Evolutionary conservation across 2,329 filamentous ascomycete species (phyloP).

Genomic region (Talaromyces sp.): DNA sequence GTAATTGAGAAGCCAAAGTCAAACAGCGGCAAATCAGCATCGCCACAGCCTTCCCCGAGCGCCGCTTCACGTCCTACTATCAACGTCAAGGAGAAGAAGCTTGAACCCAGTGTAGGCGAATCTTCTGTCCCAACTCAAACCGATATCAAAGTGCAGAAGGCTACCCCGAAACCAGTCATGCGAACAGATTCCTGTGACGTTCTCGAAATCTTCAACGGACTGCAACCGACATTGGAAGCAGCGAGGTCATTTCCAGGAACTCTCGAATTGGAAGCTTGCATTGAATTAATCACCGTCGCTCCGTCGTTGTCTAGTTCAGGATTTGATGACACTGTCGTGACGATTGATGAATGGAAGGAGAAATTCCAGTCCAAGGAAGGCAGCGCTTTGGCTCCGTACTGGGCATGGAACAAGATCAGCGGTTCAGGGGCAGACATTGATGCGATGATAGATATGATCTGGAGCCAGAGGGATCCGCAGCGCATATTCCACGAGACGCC

Average conservation of each 20-base stretch:
- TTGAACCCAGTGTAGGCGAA: not conserved
- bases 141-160: not conserved
- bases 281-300: conserved; percentile 35
- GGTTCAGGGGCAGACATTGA: conserved; percentile 39
- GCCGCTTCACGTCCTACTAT: not conserved
- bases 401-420: conserved; percentile 1
- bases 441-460: conserved; percentile 34
- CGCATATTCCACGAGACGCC: conserved; percentile 29
- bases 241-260: conserved; percentile 34
- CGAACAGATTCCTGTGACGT: conserved; percentile 14
- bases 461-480: conserved; percentile 20
- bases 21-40: not conserved
- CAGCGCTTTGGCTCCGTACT: not conserved
- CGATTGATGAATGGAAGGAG: conserved; percentile 27
- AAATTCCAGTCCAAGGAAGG: conserved; percentile 32
- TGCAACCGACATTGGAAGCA: conserved; percentile 33
- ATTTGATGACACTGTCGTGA: conserved; percentile 21
- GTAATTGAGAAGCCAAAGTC: not conserved
- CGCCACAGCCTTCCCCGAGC: not conserved
- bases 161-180: not conserved
- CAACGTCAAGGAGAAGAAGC: not conserved
- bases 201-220: conserved; percentile 26
- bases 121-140: not conserved
- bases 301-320: conserved; percentile 24
- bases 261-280: conserved; percentile 34